Evolutionary conservation across 192 early-diverging fungal species (phyloP).

Genomic region (Rhizophagus clarus): DNA sequence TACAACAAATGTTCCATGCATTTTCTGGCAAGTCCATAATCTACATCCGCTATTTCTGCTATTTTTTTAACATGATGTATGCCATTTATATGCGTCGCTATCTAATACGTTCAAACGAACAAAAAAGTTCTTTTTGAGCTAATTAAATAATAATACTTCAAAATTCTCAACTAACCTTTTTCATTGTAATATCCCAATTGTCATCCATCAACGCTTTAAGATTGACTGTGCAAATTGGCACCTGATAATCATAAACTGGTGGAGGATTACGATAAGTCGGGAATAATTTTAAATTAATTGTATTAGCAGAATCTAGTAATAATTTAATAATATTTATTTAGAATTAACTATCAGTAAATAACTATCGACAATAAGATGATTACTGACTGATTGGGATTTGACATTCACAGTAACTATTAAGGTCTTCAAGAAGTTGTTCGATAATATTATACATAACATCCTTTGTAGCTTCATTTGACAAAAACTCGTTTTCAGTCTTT

Average conservation of each 20-base stretch:
- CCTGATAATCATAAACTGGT: slow-evolving; percentile 77
- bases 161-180: slow-evolving; percentile 43
- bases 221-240: slow-evolving; percentile 79
- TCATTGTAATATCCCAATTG: slow-evolving; percentile 94
- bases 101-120: slow-evolving; percentile 34
- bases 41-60: slow-evolving; percentile 77
- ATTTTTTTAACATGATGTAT: slow-evolving; percentile 83
- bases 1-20: slow-evolving; percentile 91
- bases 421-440: slow-evolving; percentile 82
- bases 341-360: background rate
- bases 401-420: slow-evolving; percentile 86
- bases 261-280: slow-evolving; percentile 76
- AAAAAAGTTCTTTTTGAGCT: background rate
- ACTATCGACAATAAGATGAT: background rate
- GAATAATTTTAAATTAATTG: slow-evolving; percentile 86
- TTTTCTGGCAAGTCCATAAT: slow-evolving; percentile 69
- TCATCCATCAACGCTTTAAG: slow-evolving; percentile 63
- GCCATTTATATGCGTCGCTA: slow-evolving; percentile 84
- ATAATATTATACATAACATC: slow-evolving; percentile 71
- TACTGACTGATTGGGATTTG: slow-evolving; percentile 79
- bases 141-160: background rate
- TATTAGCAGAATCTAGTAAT: slow-evolving; percentile 68
- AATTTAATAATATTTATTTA: background rate
- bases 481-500: slow-evolving; percentile 63
- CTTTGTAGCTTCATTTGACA: slow-evolving; percentile 49